Conservation (phyloP, 2,329 filamentous ascomycete genomes). For the Claviceps sp. region DNA sequence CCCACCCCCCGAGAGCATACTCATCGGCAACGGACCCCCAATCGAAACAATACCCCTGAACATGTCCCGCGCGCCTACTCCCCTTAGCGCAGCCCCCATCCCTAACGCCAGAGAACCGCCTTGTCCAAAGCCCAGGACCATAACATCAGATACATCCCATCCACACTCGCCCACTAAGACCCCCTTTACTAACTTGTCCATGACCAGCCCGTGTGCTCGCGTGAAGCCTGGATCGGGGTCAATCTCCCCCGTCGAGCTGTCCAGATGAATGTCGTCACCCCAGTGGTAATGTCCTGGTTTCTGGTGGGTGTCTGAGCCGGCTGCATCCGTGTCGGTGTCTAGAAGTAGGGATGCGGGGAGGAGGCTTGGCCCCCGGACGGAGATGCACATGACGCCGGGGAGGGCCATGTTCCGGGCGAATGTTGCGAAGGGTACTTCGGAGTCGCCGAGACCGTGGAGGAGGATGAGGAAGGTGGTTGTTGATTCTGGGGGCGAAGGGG, state of each 20-base stretch:
- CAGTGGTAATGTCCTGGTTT: conserved; percentile 38
- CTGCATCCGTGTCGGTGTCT: background rate
- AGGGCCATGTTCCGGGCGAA: conserved; percentile 58
- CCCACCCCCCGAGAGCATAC: conserved; percentile 28
- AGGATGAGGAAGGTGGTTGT: conserved; percentile 67
- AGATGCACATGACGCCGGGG: conserved; percentile 64
- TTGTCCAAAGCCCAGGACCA: conserved; percentile 56
- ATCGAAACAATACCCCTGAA: conserved; percentile 50
- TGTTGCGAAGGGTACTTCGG: conserved; percentile 50
- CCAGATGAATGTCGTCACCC: conserved; percentile 51
- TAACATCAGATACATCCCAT: conserved; percentile 44
- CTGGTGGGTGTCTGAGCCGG: background rate
- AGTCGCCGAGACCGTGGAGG: conserved; percentile 76
- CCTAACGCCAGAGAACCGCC: conserved; percentile 50
- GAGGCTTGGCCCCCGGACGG: conserved; percentile 52
- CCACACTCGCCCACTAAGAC: conserved; percentile 42
- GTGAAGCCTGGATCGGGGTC: conserved; percentile 50
- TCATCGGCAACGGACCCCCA: conserved; percentile 43
- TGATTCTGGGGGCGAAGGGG: conserved; percentile 41
- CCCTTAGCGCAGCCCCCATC: conserved; percentile 27
- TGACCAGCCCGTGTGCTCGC: conserved; percentile 31
- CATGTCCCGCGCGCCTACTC: conserved; percentile 4
- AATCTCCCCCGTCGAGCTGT: conserved; percentile 34
- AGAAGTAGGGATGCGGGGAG: conserved; percentile 54
- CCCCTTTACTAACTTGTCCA: conserved; percentile 35